Percentiles rank a stretch among this genome's conserved stretches.
phyloP scores from a whole-genome alignment of 352 stramenopile genomes.

The Globisporangium ultimum region DNA sequence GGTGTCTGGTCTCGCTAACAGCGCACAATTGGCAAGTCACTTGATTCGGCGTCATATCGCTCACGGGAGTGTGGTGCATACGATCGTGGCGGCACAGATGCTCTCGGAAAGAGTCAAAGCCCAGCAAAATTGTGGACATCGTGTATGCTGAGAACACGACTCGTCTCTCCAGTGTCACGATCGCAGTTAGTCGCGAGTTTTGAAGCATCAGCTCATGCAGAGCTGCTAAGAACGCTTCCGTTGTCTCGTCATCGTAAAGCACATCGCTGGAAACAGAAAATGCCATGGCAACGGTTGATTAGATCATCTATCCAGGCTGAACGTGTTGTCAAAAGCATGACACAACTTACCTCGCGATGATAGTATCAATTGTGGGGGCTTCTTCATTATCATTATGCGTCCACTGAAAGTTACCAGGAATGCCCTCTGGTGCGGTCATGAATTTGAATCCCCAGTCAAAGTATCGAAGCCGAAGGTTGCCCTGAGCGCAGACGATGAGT shows the following conservation, averaged over 20 bases:
- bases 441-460: slow-evolving; percentile 22
- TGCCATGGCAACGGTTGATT: background rate
- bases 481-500: slow-evolving; percentile 3
- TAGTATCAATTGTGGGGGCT: slow-evolving; percentile 13
- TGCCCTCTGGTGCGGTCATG: background rate
- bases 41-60: slow-evolving; percentile 18
- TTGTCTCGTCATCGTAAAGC: slow-evolving; percentile 58
- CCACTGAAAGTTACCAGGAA: slow-evolving; percentile 22
- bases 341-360: slow-evolving; percentile 37
- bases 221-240: slow-evolving; percentile 34
- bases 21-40: slow-evolving; percentile 22
- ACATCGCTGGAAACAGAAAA: slow-evolving; percentile 36
- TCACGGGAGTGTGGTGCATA: slow-evolving; percentile 10
- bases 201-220: slow-evolving; percentile 36
- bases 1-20: background rate
- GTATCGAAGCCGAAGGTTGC: slow-evolving; percentile 20
- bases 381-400: slow-evolving; percentile 15
- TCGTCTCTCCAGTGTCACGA: slow-evolving; percentile 44
- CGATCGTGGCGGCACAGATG: slow-evolving; percentile 38
- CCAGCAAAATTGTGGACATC: slow-evolving; percentile 45
- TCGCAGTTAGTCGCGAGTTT: slow-evolving; percentile 16
- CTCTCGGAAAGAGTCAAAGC: slow-evolving; percentile 48
- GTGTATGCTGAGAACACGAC: slow-evolving; percentile 53
- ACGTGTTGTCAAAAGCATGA: background rate
- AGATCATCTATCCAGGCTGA: background rate